A percentile compares a stretch with the other conserved stretches of the same genome.
Conservation (phyloP, 306 rosid genomes). For the Acacia melanoxylon region DNA sequence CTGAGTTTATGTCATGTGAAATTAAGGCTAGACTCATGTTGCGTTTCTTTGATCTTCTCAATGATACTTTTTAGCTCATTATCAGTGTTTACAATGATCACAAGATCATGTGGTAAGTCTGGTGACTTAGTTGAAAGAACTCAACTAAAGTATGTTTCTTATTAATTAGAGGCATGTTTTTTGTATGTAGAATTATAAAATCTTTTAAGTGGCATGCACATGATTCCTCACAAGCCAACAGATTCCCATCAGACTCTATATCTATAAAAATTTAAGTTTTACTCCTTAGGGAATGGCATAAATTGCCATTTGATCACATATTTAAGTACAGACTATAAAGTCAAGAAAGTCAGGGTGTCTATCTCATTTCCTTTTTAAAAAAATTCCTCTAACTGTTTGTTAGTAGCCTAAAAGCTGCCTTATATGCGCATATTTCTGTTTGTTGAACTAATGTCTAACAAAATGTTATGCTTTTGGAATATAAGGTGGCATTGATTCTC, state of each 20-base stretch:
- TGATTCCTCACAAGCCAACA: background rate
- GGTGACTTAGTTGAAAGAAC: background rate
- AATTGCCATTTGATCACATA: background rate
- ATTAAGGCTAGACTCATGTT: background rate
- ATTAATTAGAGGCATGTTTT: background rate
- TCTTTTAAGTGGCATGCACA: background rate
- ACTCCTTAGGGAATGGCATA: background rate
- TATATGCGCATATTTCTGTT: background rate
- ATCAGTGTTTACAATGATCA: background rate
- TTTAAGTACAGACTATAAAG: background rate
- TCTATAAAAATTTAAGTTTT: background rate
- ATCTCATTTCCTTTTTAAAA: background rate
- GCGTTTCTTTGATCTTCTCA: background rate
- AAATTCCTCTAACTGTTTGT: background rate
- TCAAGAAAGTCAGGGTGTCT: background rate
- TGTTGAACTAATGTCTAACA: constrained; percentile 32
- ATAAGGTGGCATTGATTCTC: constrained; percentile 91
- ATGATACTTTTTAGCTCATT: background rate
- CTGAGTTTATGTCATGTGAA: background rate
- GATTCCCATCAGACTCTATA: background rate
- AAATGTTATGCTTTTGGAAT: constrained; percentile 36
- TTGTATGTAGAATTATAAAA: background rate
- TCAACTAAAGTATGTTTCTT: background rate
- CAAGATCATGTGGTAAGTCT: background rate
- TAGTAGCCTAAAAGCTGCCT: background rate